A percentile compares a stretch with the other conserved stretches of the same genome.
These are phyloP conservation scores for Scheffersomyces insectosa DNA, from an alignment of 1,139 yeast species.

Conservation along the genomic window DNA sequence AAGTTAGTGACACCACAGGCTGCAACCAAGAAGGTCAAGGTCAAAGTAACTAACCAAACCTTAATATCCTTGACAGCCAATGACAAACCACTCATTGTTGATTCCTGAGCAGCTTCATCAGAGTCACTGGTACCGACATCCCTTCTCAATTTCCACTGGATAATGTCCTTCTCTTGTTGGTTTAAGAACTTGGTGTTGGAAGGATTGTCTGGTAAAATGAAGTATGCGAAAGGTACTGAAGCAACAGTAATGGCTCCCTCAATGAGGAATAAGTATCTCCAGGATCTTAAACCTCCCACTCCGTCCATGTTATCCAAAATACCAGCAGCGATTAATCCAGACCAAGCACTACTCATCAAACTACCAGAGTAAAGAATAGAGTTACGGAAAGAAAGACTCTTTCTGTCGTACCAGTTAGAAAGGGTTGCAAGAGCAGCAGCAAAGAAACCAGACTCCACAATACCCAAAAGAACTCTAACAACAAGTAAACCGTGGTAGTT, in stretches of 20 bases:
- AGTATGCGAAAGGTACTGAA: constrained; percentile 21
- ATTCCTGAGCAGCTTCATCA: constrained; percentile 24
- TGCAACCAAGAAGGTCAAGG: constrained; percentile 52
- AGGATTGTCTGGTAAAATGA: constrained; percentile 22
- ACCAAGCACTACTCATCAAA: constrained; percentile 77
- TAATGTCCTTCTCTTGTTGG: constrained; percentile 19
- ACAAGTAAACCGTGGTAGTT: constrained; percentile 45
- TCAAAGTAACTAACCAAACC: constrained; percentile 48
- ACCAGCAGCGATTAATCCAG: constrained; percentile 73
- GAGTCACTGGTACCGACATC: constrained; percentile 45
- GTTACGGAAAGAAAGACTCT: constrained; percentile 52
- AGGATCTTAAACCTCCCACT: constrained; percentile 36
- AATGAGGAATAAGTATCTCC: constrained; percentile 23
- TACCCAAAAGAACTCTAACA: constrained; percentile 53
- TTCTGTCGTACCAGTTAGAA: constrained; percentile 50
- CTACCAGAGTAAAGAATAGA: constrained; percentile 65
- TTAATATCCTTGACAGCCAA: constrained; percentile 46
- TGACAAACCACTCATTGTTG: constrained; percentile 22
- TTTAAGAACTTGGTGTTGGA: constrained; percentile 19
- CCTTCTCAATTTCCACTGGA: constrained; percentile 36
- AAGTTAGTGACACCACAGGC: constrained; percentile 61
- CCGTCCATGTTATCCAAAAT: constrained; percentile 51
- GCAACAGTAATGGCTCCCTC: constrained; percentile 23
- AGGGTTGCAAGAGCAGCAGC: constrained; percentile 52
- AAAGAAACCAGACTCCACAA: constrained; percentile 60